Evolutionary conservation across 1,139 yeast species (phyloP), one percentile per base, ranked within the genome.

Genomic region (Blastobotrys buckinghamii): DNA sequence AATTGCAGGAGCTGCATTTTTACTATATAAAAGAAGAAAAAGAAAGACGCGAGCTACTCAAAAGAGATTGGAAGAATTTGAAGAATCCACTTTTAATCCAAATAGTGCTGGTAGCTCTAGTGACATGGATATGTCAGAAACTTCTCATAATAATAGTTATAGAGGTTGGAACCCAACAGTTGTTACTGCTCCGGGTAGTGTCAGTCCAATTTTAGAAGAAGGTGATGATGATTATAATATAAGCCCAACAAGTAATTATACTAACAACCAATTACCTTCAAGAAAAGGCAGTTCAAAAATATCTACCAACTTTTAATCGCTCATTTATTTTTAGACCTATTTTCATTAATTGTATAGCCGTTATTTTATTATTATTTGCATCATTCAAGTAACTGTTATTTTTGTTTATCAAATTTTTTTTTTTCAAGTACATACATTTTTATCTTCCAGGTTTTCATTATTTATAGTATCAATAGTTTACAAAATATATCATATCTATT

Each of bases 161-260:
- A 22, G 51, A 8, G 51, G 51, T 19, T 48, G 51, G 51, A 45
- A 38, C 22, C 51, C 51, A 4, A 48, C 50, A 13, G 26, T 26
- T 8, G 41, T 30, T n/a, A 20, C 38, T 8, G 38, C 38, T 5
- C 44, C 44, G 3, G 46, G 46, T 1, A 37, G 32, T 22, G 46
- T 44, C 6, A 37, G 42, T n/a, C 42, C 47, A 22, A 44, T 44
- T 30, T 34, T 30, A 6, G 47, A 44, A 36, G 47, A 43, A 15
- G 36, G 37, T 12, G 46, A 43, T 13, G 22, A 22, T 7, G 17
- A 8, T 35, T 9, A 12, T 35, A 7, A 6, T 15, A n/a, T 9
- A 4, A 13, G 33, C 4, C 32, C 32, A 6, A 19, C 19, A 7
- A 37, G 40, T 37, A 15, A 19, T 20, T 26, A 36, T 15, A 36